Evolutionary conservation across 2,329 filamentous ascomycete genomes (phyloP).

Genomic region (Dothiorella sarmentorum): DNA sequence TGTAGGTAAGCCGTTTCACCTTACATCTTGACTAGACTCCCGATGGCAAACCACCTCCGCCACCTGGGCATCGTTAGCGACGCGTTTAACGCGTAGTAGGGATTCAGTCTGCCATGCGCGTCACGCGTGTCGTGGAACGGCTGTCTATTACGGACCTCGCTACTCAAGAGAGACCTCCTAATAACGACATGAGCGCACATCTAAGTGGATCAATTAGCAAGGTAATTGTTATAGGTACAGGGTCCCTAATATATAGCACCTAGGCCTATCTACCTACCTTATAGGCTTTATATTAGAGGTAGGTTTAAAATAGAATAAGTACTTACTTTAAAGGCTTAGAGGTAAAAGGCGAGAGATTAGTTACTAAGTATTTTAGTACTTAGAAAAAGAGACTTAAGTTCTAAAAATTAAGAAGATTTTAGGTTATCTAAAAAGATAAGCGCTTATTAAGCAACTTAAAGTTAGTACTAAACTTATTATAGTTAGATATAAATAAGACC

Average conservation of each 20-base stretch:
- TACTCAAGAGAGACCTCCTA: not conserved
- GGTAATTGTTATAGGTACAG: not conserved
- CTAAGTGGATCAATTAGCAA: not conserved
- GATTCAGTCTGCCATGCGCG: too few species aligned
- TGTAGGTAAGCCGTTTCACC: not conserved
- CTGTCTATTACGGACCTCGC: not conserved
- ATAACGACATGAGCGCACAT: not conserved
- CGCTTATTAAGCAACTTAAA: not conserved
- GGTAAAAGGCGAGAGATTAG: too few species aligned
- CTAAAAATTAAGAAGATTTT: too few species aligned
- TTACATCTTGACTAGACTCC: not conserved
- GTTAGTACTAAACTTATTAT: not conserved
- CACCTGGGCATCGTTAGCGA: conserved; percentile 1
- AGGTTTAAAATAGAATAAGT: not conserved
- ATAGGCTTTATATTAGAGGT: not conserved
- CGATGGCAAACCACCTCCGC: conserved; percentile 6
- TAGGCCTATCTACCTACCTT: not conserved
- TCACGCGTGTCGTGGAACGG: not conserved
- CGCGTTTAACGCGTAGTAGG: not conserved
- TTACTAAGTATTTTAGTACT: not conserved
- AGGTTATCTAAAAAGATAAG: not conserved
- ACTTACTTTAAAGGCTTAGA: not conserved
- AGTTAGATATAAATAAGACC: not conserved
- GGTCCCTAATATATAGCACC: not conserved
- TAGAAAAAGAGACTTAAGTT: not conserved